phyloP scores from a whole-genome alignment of 2,329 filamentous ascomycete genomes.

The Akanthomyces lecanii region DNA sequence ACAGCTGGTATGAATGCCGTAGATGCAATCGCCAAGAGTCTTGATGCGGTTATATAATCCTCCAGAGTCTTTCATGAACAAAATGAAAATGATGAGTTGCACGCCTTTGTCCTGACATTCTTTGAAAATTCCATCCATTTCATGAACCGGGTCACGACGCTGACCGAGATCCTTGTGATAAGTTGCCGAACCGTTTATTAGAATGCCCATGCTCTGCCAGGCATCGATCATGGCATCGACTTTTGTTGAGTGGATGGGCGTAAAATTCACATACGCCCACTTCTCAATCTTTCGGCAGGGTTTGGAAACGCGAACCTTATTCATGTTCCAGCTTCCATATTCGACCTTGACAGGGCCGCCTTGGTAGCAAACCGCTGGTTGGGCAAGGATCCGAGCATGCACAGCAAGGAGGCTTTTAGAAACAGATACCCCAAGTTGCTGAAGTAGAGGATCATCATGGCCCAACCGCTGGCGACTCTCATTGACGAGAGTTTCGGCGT shows the following conservation, averaged over 20 bases:
- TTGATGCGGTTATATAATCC: slow-evolving; percentile 64
- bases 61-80: slow-evolving; percentile 46
- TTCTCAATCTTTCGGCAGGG: slow-evolving; percentile 40
- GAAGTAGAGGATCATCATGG: slow-evolving; percentile 46
- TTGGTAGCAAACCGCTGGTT: slow-evolving; percentile 60
- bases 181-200: slow-evolving; percentile 27
- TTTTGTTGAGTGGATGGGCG: slow-evolving; percentile 23
- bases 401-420: slow-evolving; percentile 64
- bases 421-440: slow-evolving; percentile 60
- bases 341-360: slow-evolving; percentile 30
- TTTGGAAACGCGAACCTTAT: slow-evolving; percentile 50
- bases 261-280: slow-evolving; percentile 50
- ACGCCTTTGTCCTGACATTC: slow-evolving; percentile 30
- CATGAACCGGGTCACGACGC: slow-evolving; percentile 13
- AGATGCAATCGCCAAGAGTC: slow-evolving; percentile 58
- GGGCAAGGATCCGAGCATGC: slow-evolving; percentile 60
- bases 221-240: slow-evolving; percentile 30
- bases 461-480: slow-evolving; percentile 55
- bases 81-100: slow-evolving; percentile 57
- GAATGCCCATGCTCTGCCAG: slow-evolving; percentile 34
- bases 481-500: slow-evolving; percentile 61
- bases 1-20: slow-evolving; percentile 67
- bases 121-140: slow-evolving; percentile 31
- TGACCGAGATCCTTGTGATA: neutral
- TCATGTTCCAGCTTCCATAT: slow-evolving; percentile 69